Percentiles rank a stretch among this genome's conserved stretches.
Conservation (phyloP, 2,329 filamentous ascomycete genomes). For the Colletotrichum falcatum region DNA sequence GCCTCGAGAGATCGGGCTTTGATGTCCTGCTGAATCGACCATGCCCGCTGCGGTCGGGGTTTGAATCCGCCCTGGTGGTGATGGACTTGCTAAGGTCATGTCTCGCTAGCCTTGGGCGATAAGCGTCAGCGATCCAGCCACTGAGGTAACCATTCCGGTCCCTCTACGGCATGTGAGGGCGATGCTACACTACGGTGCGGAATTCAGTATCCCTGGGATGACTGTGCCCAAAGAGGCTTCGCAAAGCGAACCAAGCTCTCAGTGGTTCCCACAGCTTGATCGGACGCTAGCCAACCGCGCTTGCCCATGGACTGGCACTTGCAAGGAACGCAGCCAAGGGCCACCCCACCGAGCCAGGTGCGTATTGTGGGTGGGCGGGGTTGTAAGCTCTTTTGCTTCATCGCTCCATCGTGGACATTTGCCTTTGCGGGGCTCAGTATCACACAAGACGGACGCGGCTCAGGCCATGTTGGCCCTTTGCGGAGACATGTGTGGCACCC, state of each 20-base stretch:
- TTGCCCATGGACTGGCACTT: slow-evolving; percentile 25
- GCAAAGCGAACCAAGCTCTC: slow-evolving; percentile 40
- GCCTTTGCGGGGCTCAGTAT: slow-evolving; percentile 37
- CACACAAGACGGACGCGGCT: slow-evolving; percentile 33
- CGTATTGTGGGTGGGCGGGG: slow-evolving; percentile 5
- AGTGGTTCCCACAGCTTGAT: slow-evolving; percentile 37
- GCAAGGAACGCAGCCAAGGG: slow-evolving; percentile 25
- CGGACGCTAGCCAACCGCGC: slow-evolving; percentile 37
- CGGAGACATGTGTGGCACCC: slow-evolving; percentile 5
- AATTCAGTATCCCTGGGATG: slow-evolving; percentile 24
- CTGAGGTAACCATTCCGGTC: slow-evolving; percentile 8
- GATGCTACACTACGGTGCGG: slow-evolving; percentile 22
- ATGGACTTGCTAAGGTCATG: background rate
- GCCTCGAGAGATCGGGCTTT: background rate
- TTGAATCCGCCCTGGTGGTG: background rate
- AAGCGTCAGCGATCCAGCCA: background rate
- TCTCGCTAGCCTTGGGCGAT: slow-evolving; percentile 1
- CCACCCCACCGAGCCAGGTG: slow-evolving; percentile 14
- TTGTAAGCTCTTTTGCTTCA: slow-evolving; percentile 14
- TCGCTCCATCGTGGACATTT: slow-evolving; percentile 29
- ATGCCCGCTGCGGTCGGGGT: background rate
- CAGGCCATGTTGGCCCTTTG: slow-evolving; percentile 31
- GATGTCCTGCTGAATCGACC: background rate
- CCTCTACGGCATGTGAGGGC: slow-evolving; percentile 7
- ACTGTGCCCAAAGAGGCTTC: slow-evolving; percentile 40